These are phyloP conservation scores for Nemania sp. DNA, from an alignment of 2,329 filamentous ascomycete genomes.

Conservation along the genomic window DNA sequence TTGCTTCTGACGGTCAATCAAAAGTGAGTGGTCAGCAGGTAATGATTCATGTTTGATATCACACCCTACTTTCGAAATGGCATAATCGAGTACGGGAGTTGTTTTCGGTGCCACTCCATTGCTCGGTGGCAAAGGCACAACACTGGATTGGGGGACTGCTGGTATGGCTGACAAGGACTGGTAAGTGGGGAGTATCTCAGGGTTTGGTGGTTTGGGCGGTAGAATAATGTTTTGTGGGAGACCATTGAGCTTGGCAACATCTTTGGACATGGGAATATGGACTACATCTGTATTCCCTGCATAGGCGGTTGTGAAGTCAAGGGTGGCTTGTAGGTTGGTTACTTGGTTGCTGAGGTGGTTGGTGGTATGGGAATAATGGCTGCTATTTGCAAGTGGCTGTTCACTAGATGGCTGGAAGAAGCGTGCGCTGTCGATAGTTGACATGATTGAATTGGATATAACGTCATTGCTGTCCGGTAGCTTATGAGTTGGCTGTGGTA, in stretches of 20 bases:
- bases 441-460: conserved; percentile 23
- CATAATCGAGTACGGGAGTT: conserved; percentile 48
- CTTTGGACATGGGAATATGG: conserved; percentile 47
- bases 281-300: conserved; percentile 46
- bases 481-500: conserved; percentile 45
- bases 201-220: conserved; percentile 60
- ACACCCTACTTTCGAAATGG: conserved; percentile 35
- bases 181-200: conserved; percentile 53
- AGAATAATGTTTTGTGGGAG: conserved; percentile 56
- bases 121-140: conserved; percentile 36
- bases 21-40: conserved; percentile 30
- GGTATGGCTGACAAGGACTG: conserved; percentile 49
- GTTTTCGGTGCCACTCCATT: conserved; percentile 46
- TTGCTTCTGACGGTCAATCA: conserved; percentile 50
- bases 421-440: conserved; percentile 18
- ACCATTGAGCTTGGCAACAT: conserved; percentile 41
- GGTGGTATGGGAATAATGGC: not conserved
- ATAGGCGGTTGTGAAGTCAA: conserved; percentile 48
- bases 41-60: conserved; percentile 32
- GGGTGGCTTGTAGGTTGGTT: conserved; percentile 47
- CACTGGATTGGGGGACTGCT: conserved; percentile 48
- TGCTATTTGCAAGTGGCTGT: conserved; percentile 9
- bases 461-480: conserved; percentile 38
- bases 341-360: conserved; percentile 35
- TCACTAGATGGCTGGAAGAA: conserved; percentile 5